Conservation (phyloP, 2,329 filamentous ascomycete genomes). For the Ascochyta pisi region DNA sequence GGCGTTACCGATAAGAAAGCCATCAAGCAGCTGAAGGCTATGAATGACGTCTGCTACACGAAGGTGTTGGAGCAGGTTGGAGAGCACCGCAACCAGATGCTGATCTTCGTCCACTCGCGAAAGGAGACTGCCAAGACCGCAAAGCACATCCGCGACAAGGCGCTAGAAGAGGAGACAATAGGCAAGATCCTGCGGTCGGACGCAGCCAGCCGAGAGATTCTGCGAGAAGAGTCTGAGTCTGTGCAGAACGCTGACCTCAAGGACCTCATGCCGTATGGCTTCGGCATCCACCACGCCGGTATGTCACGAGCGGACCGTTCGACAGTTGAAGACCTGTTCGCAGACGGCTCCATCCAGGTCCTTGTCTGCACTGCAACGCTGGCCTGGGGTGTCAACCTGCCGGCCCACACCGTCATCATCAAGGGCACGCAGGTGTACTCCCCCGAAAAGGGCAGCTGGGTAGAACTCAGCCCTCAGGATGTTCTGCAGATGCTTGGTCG, state of each 20-base stretch:
- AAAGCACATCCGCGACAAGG: slow-evolving; percentile 94
- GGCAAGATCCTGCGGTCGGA: slow-evolving; percentile 93
- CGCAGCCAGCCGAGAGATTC: slow-evolving; percentile 85
- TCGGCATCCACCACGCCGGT: slow-evolving; percentile 97
- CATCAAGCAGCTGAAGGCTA: slow-evolving; percentile 98
- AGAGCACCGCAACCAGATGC: slow-evolving; percentile 92
- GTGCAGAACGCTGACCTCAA: slow-evolving; percentile 89
- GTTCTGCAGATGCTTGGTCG: slow-evolving; percentile 98
- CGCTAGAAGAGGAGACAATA: slow-evolving; percentile 95
- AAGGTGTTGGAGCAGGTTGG: slow-evolving; percentile 98
- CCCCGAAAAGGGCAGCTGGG: slow-evolving; percentile 97
- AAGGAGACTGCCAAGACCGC: slow-evolving; percentile 99
- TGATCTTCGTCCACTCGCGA: slow-evolving; percentile 97
- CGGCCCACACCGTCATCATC: slow-evolving; percentile 97
- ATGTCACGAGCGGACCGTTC: slow-evolving; percentile 96
- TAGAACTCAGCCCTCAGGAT: slow-evolving; percentile 95
- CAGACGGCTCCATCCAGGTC: slow-evolving; percentile 89
- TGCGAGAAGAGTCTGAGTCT: slow-evolving; percentile 82
- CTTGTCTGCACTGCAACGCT: slow-evolving; percentile 97
- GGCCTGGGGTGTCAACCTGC: slow-evolving; percentile 98
- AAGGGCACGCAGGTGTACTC: slow-evolving; percentile 99
- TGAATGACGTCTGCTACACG: slow-evolving; percentile 98
- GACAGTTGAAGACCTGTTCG: slow-evolving; percentile 93
- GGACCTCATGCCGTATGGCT: slow-evolving; percentile 92
- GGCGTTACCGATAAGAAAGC: slow-evolving; percentile 97